Percentiles rank a stretch among this genome's conserved stretches.
These are phyloP conservation scores for Parascedosporium putredinis DNA, from an alignment of 2,329 filamentous ascomycete genomes.

Conservation along the genomic window DNA sequence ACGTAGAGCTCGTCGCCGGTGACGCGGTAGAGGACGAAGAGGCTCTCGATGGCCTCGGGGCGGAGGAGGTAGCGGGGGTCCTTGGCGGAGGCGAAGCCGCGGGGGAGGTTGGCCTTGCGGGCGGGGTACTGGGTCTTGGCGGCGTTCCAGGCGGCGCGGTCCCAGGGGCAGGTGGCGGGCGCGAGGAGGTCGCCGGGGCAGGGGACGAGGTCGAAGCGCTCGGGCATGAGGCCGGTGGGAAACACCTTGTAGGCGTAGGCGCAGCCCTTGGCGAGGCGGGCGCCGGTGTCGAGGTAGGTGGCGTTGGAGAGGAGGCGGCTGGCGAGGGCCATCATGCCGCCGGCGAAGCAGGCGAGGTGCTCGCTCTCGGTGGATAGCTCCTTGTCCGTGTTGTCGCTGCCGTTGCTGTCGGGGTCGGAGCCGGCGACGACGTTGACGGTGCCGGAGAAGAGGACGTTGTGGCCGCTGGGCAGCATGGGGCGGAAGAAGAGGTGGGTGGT, in stretches of 20 bases:
- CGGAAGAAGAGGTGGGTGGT: conserved; percentile 56
- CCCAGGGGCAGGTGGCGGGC: conserved; percentile 23
- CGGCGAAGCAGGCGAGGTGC: conserved; percentile 55
- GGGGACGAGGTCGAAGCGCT: conserved; percentile 41
- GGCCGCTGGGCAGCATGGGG: conserved; percentile 47
- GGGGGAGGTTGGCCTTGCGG: conserved; percentile 26
- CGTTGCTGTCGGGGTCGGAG: no score
- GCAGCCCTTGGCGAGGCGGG: conserved; percentile 51
- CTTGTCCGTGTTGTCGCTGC: no score
- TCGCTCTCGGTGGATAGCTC: no score
- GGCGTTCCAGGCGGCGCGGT: conserved; percentile 19
- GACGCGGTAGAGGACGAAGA: conserved; percentile 68
- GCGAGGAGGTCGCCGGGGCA: conserved; percentile 19
- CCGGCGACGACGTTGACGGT: conserved; percentile 28
- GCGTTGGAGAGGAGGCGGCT: conserved; percentile 44
- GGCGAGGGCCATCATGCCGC: conserved; percentile 54
- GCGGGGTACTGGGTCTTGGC: conserved; percentile 14
- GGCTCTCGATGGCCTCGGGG: conserved; percentile 71
- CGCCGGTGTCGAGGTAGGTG: conserved; percentile 45
- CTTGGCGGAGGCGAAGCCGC: conserved; percentile 43
- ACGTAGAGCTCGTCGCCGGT: conserved; percentile 57
- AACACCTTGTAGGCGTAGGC: conserved; percentile 51
- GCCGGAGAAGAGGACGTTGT: conserved; percentile 53
- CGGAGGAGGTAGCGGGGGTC: conserved; percentile 55
- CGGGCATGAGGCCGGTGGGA: conserved; percentile 50